Conservation (phyloP, 2,329 filamentous ascomycete genomes). For the Fusarium siculi region DNA sequence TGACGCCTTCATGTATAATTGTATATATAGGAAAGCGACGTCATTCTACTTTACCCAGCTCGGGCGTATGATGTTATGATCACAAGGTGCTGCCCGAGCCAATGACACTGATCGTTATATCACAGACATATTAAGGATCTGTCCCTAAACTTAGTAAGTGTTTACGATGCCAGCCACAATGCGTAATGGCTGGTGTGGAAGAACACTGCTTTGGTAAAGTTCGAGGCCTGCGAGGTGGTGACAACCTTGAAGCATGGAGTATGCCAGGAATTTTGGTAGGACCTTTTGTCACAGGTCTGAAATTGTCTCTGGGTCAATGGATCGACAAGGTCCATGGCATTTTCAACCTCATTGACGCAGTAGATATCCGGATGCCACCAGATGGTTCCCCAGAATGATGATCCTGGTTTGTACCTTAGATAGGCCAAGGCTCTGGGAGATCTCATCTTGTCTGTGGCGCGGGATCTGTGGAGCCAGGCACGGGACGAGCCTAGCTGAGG, state of each 20-base stretch:
- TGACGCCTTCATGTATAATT: conserved; percentile 41
- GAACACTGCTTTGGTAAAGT: conserved; percentile 5
- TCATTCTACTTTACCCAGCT: conserved; percentile 11
- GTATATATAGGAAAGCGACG: conserved; percentile 42
- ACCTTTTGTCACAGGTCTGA: conserved; percentile 12
- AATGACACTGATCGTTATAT: not conserved
- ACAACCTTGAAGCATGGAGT: conserved; percentile 19
- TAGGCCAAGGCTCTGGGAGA: conserved; percentile 31
- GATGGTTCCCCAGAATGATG: conserved; percentile 9
- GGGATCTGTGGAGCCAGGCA: conserved; percentile 40
- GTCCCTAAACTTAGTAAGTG: not conserved
- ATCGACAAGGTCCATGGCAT: not conserved
- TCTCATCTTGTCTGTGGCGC: conserved; percentile 30
- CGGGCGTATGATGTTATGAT: not conserved
- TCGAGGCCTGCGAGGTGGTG: conserved; percentile 36
- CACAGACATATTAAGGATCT: not conserved
- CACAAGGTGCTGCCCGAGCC: not conserved
- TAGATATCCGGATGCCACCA: conserved; percentile 3
- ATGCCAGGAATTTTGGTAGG: conserved; percentile 8
- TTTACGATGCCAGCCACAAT: not conserved
- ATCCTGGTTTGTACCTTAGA: conserved; percentile 13
- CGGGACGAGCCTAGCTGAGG: conserved; percentile 43
- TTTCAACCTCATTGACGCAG: conserved; percentile 14
- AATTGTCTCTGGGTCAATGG: conserved; percentile 29
- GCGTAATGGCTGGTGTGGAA: conserved; percentile 4